Evolutionary conservation across 2,329 filamentous ascomycete genomes (phyloP), one percentile per base, ranked within the genome.

Genomic region (Ophiostoma pallidulum): DNA sequence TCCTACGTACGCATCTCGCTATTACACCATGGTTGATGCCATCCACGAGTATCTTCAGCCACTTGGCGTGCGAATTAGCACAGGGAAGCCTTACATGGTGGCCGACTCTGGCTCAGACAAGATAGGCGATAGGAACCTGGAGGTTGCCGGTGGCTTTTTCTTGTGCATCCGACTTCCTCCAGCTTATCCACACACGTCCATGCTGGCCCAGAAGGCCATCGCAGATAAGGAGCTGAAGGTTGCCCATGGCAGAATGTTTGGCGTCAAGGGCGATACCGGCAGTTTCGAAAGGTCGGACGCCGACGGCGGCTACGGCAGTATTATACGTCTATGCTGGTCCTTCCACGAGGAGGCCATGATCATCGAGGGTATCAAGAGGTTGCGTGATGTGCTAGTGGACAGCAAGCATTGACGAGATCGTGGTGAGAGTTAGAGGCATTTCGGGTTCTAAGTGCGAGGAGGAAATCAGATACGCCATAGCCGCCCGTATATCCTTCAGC

Each of bases 111-210:
- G n/a, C 12, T 22, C 19, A 19, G 9, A 6, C 9, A 7, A 19
- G 36, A 4, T 13, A 1, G 24, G 19, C 16, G 9, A 13, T 2
- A 26, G 37, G 22, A 9, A 24, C 19, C 49, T 60, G 8, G 35
- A 44, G 8, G 44, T 60, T 5, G 72, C 73, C 0, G 80, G 80
- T 3, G 80, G 81, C 0, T 84, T 82, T 59, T 85, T 84, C 60
- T 67, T 82, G 44, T 84, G 78, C 76, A 62, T 84, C 8, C 64
- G 65, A 4, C 61, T 84, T 13, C 80, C 80, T 19, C 20, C 40
- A 18, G 32, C 54, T 19, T 3, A 52, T 53, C 20, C 63, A 60
- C 38, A 14, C 16, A 35, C 42, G 2, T 32, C 47, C 2, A 38
- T 19, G 2, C 2, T 56, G 62, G 36, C 74, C 70, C 39, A 64